These are phyloP conservation scores for Calonectria hongkongensis DNA, from an alignment of 2,329 filamentous ascomycete species.

Conservation along the genomic window DNA sequence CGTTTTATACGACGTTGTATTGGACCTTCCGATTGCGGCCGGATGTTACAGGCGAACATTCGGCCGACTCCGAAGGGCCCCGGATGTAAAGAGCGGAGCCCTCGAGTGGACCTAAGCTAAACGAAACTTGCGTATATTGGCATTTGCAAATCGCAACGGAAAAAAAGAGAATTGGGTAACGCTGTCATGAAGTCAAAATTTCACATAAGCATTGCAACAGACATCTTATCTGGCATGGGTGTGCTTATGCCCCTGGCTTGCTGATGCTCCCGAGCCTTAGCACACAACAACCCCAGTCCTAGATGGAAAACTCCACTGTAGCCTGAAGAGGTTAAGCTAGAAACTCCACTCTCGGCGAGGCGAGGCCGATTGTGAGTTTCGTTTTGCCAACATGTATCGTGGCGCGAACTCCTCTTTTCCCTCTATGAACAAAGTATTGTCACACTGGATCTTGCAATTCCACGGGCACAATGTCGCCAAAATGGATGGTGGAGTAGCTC, in stretches of 20 bases:
- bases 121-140: not conserved
- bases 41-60: not conserved
- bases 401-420: too few relatives aligned
- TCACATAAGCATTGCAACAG: not conserved
- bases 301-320: too few relatives aligned
- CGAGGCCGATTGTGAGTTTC: too few relatives aligned
- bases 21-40: slow-evolving; percentile 1
- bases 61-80: not conserved
- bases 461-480: too few relatives aligned
- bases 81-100: not conserved
- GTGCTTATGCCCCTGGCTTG: not conserved
- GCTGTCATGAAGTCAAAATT: not conserved
- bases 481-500: too few relatives aligned
- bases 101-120: not conserved
- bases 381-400: too few relatives aligned
- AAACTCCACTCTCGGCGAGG: too few relatives aligned
- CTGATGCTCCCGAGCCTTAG: not conserved
- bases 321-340: too few relatives aligned
- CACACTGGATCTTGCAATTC: too few relatives aligned
- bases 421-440: too few relatives aligned
- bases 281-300: too few relatives aligned
- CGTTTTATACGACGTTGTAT: not conserved
- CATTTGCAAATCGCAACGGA: not conserved
- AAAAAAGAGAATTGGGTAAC: not conserved
- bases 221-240: not conserved